These are phyloP conservation scores for Fusarium sp. DNA, from an alignment of 2,329 filamentous ascomycete genomes.

Conservation along the genomic window DNA sequence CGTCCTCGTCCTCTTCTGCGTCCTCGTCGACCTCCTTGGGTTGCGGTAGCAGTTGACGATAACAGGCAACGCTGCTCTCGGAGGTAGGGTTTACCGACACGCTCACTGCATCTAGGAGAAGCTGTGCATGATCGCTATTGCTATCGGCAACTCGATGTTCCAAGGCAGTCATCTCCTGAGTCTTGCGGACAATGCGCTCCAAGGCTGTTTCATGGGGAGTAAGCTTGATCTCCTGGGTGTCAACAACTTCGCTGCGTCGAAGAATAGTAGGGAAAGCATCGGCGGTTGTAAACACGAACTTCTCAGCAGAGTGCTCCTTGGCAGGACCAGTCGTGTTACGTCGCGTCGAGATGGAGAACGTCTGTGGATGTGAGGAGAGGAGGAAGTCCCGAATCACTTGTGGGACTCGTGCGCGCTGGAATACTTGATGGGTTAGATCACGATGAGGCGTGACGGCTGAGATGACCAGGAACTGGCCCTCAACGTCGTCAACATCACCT, in stretches of 20 bases:
- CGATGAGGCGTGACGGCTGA: conserved; percentile 86
- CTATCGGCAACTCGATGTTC: conserved; percentile 82
- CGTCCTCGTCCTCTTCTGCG: conserved; percentile 59
- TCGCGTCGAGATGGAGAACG: conserved; percentile 83
- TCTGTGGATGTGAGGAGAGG: conserved; percentile 81
- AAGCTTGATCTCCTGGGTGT: conserved; percentile 76
- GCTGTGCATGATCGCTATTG: conserved; percentile 77
- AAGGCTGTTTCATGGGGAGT: conserved; percentile 88
- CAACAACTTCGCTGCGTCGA: conserved; percentile 86
- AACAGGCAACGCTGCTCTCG: conserved; percentile 83
- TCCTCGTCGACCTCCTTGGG: conserved; percentile 60
- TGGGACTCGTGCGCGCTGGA: conserved; percentile 88
- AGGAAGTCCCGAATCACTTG: conserved; percentile 89
- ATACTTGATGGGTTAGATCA: conserved; percentile 85
- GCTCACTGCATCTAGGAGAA: conserved; percentile 82
- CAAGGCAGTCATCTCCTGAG: conserved; percentile 82
- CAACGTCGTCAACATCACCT: conserved; percentile 81
- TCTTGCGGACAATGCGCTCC: conserved; percentile 92
- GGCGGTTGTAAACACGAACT: conserved; percentile 85
- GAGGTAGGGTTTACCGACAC: conserved; percentile 82
- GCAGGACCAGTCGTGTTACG: conserved; percentile 79
- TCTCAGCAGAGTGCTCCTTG: conserved; percentile 84
- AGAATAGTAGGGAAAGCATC: conserved; percentile 94
- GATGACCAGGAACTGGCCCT: conserved; percentile 91
- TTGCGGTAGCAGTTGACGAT: conserved; percentile 80